A percentile compares a stretch with the other conserved stretches of the same genome.
Evolutionary conservation across 164 flowering plant species (phyloP).

Genomic region (Aristolochia contorta): DNA sequence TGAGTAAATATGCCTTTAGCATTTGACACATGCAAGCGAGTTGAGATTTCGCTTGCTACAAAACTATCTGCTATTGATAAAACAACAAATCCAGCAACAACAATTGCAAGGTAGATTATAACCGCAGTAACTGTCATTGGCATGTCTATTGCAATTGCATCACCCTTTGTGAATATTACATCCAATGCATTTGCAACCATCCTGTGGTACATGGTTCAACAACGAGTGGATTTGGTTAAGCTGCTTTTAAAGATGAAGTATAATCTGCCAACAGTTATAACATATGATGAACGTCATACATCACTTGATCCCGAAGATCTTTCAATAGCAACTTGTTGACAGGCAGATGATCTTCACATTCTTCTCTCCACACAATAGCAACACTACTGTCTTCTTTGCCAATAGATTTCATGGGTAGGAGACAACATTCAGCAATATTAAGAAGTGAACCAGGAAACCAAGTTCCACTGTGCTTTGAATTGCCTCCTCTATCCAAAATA

Average conservation of each 20-base stretch:
- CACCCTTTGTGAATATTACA: conserved; percentile 63
- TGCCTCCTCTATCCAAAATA: conserved; percentile 50
- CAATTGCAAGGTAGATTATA: conserved; percentile 69
- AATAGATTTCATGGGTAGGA: conserved; percentile 34
- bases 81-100: conserved; percentile 75
- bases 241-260: neutral
- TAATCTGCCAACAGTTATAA: neutral
- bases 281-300: conserved; percentile 27
- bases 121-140: conserved; percentile 89
- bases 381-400: conserved; percentile 47
- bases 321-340: conserved; percentile 48
- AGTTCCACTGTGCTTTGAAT: conserved; percentile 56
- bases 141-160: conserved; percentile 90
- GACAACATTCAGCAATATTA: conserved; percentile 86
- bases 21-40: conserved; percentile 66
- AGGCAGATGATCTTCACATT: conserved; percentile 51
- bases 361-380: conserved; percentile 81
- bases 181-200: conserved; percentile 84
- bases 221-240: neutral
- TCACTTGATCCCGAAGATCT: conserved; percentile 75
- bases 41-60: conserved; percentile 77
- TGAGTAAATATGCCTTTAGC: conserved; percentile 93
- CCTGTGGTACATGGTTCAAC: conserved; percentile 27
- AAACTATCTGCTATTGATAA: conserved; percentile 97
- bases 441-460: conserved; percentile 82